Conservation (phyloP, 805 yeast genomes). For the Saccharomycopsis oosterbeekiorum region DNA sequence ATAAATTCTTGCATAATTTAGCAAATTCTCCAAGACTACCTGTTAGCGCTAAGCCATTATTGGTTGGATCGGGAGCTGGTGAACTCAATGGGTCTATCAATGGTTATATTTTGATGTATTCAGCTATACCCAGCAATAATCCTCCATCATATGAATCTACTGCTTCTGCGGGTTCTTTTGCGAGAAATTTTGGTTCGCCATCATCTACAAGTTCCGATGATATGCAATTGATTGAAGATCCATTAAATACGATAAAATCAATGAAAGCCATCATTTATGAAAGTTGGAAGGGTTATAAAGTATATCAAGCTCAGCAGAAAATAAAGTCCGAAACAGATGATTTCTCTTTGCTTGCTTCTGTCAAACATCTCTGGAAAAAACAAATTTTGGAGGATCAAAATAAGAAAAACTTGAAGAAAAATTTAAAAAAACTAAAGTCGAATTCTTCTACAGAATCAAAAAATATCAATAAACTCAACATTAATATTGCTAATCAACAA, state of each 20-base stretch:
- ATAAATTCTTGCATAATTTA: conserved; percentile 47
- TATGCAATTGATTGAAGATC: not conserved
- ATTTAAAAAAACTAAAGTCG: conserved; percentile 39
- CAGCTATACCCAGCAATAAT: conserved; percentile 51
- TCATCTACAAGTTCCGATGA: not conserved
- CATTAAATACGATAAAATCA: conserved; percentile 5
- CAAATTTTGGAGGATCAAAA: not conserved
- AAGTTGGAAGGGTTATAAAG: conserved; percentile 16
- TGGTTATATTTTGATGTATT: conserved; percentile 62
- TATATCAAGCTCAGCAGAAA: conserved; percentile 9
- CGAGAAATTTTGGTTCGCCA: not conserved
- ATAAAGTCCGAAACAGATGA: conserved; percentile 12
- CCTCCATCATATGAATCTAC: conserved; percentile 49
- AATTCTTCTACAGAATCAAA: not conserved
- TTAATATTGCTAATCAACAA: not conserved
- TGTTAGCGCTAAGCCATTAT: conserved; percentile 48
- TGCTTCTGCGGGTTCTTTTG: conserved; percentile 4
- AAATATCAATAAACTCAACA: not conserved
- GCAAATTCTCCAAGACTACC: conserved; percentile 55
- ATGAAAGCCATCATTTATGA: conserved; percentile 9
- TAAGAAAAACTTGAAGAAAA: conserved; percentile 17
- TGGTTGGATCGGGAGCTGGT: conserved; percentile 72
- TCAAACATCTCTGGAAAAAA: conserved; percentile 16
- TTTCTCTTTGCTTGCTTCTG: conserved; percentile 13
- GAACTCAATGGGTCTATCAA: conserved; percentile 68